phyloP scores from a whole-genome alignment of 1,139 yeast genomes.

The Saccharomyces hybrid region DNA sequence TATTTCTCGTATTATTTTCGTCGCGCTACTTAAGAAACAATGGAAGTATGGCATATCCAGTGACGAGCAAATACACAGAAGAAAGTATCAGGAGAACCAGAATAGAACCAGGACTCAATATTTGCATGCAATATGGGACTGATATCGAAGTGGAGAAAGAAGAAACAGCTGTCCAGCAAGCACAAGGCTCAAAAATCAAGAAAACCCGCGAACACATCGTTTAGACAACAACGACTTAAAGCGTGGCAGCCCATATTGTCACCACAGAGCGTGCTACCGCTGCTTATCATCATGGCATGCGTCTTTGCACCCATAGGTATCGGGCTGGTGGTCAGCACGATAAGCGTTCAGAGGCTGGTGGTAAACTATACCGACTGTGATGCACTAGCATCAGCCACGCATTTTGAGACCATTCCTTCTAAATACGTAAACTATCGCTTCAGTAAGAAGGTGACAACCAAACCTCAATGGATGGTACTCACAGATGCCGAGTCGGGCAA shows the following conservation, averaged over 20 bases:
- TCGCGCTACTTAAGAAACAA: background rate
- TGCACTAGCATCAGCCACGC: constrained; percentile 33
- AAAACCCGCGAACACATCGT: constrained; percentile 58
- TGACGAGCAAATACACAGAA: background rate
- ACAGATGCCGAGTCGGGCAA: constrained; percentile 29
- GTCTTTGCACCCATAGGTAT: constrained; percentile 70
- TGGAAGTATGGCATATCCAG: background rate
- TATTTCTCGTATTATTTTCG: background rate
- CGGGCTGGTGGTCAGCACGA: constrained; percentile 52
- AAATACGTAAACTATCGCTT: constrained; percentile 50
- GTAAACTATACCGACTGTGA: constrained; percentile 56
- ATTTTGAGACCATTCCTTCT: constrained; percentile 42
- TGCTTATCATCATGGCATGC: constrained; percentile 50
- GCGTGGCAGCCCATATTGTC: constrained; percentile 82
- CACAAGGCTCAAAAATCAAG: constrained; percentile 38
- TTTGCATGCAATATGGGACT: constrained; percentile 2
- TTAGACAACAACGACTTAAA: constrained; percentile 66
- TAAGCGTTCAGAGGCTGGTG: constrained; percentile 50
- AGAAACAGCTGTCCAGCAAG: constrained; percentile 1
- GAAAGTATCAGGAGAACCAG: background rate
- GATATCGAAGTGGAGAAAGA: constrained; percentile 4
- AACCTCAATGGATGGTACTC: constrained; percentile 51
- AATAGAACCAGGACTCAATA: background rate
- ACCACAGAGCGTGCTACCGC: constrained; percentile 64
- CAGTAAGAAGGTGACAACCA: constrained; percentile 32